phyloP scores from a whole-genome alignment of 225 moss, liverwort and hornwort genomes.

The Neckera pumila region DNA sequence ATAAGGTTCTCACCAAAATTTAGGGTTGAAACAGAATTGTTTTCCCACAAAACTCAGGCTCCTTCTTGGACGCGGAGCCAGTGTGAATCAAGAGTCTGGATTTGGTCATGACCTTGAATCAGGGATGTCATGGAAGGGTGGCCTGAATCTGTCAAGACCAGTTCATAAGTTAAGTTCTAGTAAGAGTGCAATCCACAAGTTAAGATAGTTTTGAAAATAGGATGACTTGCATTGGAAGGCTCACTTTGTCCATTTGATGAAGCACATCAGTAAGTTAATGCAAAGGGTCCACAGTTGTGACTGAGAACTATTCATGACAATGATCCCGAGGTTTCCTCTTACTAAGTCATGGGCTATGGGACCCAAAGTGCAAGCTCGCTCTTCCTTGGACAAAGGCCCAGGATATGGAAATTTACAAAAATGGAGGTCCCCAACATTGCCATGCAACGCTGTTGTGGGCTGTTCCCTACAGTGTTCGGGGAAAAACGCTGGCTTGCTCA shows the following conservation, averaged over 20 bases:
- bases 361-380: not conserved
- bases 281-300: not conserved
- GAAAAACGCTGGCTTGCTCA: accelerated
- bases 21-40: not conserved
- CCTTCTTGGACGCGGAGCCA: not conserved
- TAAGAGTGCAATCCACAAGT: not conserved
- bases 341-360: too few relatives aligned
- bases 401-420: not conserved
- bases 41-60: too few relatives aligned
- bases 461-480: not conserved
- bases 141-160: not conserved
- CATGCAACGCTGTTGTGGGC: not conserved
- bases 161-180: not conserved
- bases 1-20: not conserved
- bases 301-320: not conserved
- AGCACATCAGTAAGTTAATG: too few relatives aligned
- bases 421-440: accelerated
- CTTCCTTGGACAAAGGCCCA: not conserved
- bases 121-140: not conserved
- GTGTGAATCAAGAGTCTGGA: not conserved
- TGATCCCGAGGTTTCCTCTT: too few relatives aligned
- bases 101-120: not conserved
- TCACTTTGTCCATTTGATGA: not conserved
- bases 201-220: too few relatives aligned
- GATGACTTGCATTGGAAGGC: not conserved